A percentile compares a stretch with the other conserved stretches of the same genome.
These are phyloP conservation scores for Psophocarpus tetragonolobus DNA, from an alignment of 306 rosid genomes.

Conservation along the genomic window DNA sequence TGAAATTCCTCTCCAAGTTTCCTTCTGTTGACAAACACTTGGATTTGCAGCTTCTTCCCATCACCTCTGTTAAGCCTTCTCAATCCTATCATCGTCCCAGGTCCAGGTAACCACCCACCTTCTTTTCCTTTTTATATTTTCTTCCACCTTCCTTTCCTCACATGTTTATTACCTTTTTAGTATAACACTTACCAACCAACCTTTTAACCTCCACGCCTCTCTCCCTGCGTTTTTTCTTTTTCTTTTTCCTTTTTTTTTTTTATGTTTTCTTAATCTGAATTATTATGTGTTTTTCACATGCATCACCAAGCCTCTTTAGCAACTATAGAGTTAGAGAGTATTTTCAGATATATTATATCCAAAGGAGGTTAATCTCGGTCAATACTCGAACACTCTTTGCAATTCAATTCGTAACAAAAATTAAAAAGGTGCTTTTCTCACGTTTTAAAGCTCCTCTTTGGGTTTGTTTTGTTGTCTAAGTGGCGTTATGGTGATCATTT, in stretches of 20 bases:
- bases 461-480: neutral
- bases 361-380: neutral
- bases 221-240: neutral
- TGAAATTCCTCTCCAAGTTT: conserved; percentile 68
- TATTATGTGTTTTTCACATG: neutral
- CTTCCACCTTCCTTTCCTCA: neutral
- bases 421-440: neutral
- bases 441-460: neutral
- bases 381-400: neutral
- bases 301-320: too few species aligned
- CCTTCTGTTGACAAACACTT: conserved; percentile 81
- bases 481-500: neutral
- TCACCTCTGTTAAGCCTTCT: conserved; percentile 65
- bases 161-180: neutral
- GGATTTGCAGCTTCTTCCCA: conserved; percentile 88
- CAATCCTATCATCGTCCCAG: conserved; percentile 78
- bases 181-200: too few species aligned
- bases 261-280: neutral
- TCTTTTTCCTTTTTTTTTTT: neutral
- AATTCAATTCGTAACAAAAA: neutral
- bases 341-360: too few species aligned
- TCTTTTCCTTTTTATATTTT: too few species aligned
- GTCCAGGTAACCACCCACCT: conserved; percentile 66
- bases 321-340: too few species aligned
- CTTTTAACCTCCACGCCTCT: neutral